Evolutionary conservation across 192 early-diverging fungal species (phyloP).

Genomic region (Cetraspora pellucida): DNA sequence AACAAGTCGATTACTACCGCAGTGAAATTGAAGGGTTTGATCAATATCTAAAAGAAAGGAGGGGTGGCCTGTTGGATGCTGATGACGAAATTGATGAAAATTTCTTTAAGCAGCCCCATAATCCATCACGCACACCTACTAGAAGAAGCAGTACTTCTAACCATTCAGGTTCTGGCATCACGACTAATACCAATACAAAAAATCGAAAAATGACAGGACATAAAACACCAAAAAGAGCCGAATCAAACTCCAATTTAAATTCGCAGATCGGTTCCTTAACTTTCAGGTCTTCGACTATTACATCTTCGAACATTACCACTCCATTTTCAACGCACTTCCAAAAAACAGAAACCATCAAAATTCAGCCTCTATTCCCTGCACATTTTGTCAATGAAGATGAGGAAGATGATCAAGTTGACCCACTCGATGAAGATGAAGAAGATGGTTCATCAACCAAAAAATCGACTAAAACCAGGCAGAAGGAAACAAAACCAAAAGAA

Average conservation of each 20-base stretch:
- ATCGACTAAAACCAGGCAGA: slow-evolving; percentile 36
- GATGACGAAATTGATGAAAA: slow-evolving; percentile 44
- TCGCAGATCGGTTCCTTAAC: slow-evolving; percentile 6
- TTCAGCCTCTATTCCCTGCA: slow-evolving; percentile 58
- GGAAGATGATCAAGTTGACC: slow-evolving; percentile 39
- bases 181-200: background rate
- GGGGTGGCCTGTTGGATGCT: slow-evolving; percentile 58
- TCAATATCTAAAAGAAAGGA: slow-evolving; percentile 52
- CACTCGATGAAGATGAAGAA: slow-evolving; percentile 34
- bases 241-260: background rate
- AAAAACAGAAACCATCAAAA: slow-evolving; percentile 48
- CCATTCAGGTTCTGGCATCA: background rate
- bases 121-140: slow-evolving; percentile 21
- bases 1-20: slow-evolving; percentile 68
- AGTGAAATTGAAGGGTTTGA: slow-evolving; percentile 64
- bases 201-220: background rate
- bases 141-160: slow-evolving; percentile 7
- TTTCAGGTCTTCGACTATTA: slow-evolving; percentile 3
- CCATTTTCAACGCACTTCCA: slow-evolving; percentile 37
- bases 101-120: slow-evolving; percentile 18
- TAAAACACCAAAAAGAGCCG: slow-evolving; percentile 3
- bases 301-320: slow-evolving; percentile 28
- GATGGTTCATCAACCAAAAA: slow-evolving; percentile 45
- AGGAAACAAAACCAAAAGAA: slow-evolving; percentile 45
- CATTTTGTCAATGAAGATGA: slow-evolving; percentile 58